Base-by-base conservation (phyloP, 2,329 filamentous ascomycete genomes). In the Plenodomus tracheiphilus region DNA sequence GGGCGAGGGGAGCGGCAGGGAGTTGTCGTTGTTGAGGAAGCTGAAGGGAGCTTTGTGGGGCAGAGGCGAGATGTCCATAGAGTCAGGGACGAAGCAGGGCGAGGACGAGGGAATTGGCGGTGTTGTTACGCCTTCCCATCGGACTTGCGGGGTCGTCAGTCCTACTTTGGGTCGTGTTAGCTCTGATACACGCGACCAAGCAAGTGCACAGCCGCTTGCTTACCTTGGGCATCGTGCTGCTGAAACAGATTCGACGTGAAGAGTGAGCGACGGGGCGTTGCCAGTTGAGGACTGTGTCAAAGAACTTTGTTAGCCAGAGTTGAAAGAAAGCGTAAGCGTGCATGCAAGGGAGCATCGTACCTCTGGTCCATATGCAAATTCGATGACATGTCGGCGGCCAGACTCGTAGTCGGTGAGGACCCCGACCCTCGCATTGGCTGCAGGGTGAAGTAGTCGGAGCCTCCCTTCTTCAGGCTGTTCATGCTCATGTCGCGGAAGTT, bases 331-430 rank as follows among this genome's bases (percentile, higher is more conserved):
- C n/a, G n/a, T n/a, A n/a, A n/a, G 41, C 30, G 59, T 45, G 41
- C 28, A 55, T 54, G 54, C 52, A 77, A 63, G 59, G 64, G 60
- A 56, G 43, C 47, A 22, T 30, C 19, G 61, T 79, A 97, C 93
- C 92, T 97, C 68, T 88, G 91, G 74, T 97, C 92, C 71, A 97
- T 89, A 70, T 93, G 89, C 72, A 97, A 96, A 78, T 97, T 99
- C 71, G 96, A 91, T 49, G 92, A 97, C 64, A 97, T 81, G 75
- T 99, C 94, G 54, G 91, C 92, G 36, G 92, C 93, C 61, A 99
- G 79, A 68, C 90, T 96, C 43, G 91, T 86, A 30, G 91, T 92
- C 5, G 94, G 94, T 47, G 94, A 99, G 17, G 92, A 96, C 41
- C 91, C 90, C 60, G 92, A 96, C 41, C 91, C 90, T 60, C 85